Evolutionary conservation across 75 land plant genomes (phyloP).

Genomic region (Sequoia sempervirens): DNA sequence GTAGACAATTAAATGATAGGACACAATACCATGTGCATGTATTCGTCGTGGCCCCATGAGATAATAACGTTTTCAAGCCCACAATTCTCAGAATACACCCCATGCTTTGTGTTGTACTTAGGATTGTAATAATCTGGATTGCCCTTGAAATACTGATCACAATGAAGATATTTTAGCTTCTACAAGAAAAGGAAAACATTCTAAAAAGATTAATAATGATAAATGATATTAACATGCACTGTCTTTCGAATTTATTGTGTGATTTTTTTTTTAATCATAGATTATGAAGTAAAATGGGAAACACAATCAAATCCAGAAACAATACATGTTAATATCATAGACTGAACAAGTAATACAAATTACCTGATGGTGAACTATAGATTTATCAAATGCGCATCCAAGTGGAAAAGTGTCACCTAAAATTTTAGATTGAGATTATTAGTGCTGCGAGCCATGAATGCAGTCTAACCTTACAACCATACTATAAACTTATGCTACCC

Average conservation of each 20-base stretch:
- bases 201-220: not conserved
- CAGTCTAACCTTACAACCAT: too few relatives aligned
- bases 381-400: slow-evolving; percentile 75
- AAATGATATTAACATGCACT: not conserved
- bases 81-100: slow-evolving; percentile 63
- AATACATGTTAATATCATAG: too few relatives aligned
- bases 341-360: not conserved
- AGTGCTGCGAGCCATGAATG: not conserved
- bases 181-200: not conserved
- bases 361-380: slow-evolving; percentile 77
- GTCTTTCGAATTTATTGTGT: too few relatives aligned
- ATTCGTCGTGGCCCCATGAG: slow-evolving; percentile 52
- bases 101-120: slow-evolving; percentile 53
- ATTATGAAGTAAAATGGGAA: too few relatives aligned
- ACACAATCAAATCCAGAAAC: too few relatives aligned
- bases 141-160: slow-evolving; percentile 62
- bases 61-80: slow-evolving; percentile 76
- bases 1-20: too few relatives aligned
- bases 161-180: not conserved
- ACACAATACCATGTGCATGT: too few relatives aligned
- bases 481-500: too few relatives aligned
- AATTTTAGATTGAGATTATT: not conserved
- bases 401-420: slow-evolving; percentile 84
- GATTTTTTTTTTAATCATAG: too few relatives aligned
- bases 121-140: slow-evolving; percentile 66